A percentile compares a stretch with the other conserved stretches of the same genome.
phyloP scores from a whole-genome alignment of 2,329 filamentous ascomycete genomes.

The Metarhizium guizhouense region DNA sequence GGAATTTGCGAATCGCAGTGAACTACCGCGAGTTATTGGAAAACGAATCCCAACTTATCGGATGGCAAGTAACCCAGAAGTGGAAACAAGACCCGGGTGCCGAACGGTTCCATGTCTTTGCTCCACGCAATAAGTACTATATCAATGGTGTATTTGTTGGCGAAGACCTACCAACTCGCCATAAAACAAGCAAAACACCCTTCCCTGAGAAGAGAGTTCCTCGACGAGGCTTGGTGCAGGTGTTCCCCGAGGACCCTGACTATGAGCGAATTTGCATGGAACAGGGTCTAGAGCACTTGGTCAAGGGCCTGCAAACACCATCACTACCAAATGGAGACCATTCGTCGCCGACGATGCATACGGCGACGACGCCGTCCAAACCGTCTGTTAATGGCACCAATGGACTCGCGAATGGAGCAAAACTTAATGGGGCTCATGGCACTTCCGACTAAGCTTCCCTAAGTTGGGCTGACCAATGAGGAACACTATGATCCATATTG shows the following conservation, averaged over 20 bases:
- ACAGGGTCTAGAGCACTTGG: constrained; percentile 47
- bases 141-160: constrained; percentile 44
- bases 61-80: constrained; percentile 36
- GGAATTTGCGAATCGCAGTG: constrained; percentile 44
- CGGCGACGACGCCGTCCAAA: constrained; percentile 16
- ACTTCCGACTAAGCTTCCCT: constrained; percentile 1
- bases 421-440: constrained; percentile 22
- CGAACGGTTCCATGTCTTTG: constrained; percentile 41
- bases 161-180: constrained; percentile 39
- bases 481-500: not conserved
- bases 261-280: constrained; percentile 46
- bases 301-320: constrained; percentile 36
- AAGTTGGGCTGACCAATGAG: not conserved
- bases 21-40: constrained; percentile 52
- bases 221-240: constrained; percentile 42
- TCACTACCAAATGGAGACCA: constrained; percentile 37
- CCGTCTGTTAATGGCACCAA: constrained; percentile 22
- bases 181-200: constrained; percentile 41
- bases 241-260: constrained; percentile 47
- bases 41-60: constrained; percentile 33
- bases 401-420: constrained; percentile 15
- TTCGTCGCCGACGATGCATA: constrained; percentile 35
- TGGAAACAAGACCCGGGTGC: constrained; percentile 52
- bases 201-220: constrained; percentile 47
- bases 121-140: constrained; percentile 50